Conservation (phyloP, 176 grass and related monocot genomes). For the Tillandsia fasciculata region DNA sequence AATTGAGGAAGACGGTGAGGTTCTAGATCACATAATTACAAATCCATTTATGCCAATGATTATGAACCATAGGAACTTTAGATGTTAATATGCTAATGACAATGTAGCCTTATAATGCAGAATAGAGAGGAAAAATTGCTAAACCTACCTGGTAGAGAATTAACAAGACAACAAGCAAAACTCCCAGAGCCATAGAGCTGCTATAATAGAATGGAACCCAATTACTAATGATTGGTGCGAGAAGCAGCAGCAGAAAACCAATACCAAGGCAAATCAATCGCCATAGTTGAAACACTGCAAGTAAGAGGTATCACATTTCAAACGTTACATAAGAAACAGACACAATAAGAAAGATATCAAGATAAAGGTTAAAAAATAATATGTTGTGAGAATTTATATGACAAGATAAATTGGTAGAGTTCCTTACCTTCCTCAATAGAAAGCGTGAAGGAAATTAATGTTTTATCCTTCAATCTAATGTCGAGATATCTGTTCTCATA, state of each 20-base stretch:
- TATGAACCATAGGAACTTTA: background rate
- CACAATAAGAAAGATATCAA: background rate
- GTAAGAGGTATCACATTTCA: background rate
- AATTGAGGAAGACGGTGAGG: too few species aligned
- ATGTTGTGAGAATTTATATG: background rate
- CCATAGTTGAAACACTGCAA: slow-evolving; percentile 86
- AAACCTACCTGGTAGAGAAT: slow-evolving; percentile 78
- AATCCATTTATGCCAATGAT: background rate
- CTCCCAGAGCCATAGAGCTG: slow-evolving; percentile 84
- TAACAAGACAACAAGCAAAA: slow-evolving; percentile 78
- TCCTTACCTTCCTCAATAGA: slow-evolving; percentile 66
- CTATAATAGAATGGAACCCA: slow-evolving; percentile 95
- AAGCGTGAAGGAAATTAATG: slow-evolving; percentile 52
- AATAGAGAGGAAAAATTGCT: slow-evolving; percentile 5
- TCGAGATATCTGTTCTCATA: slow-evolving; percentile 74
- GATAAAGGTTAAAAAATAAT: background rate
- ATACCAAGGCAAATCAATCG: slow-evolving; percentile 70
- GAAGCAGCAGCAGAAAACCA: slow-evolving; percentile 58
- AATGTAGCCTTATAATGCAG: slow-evolving; percentile 1
- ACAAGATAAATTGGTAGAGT: slow-evolving; percentile 2
- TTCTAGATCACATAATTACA: too few species aligned
- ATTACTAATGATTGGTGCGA: slow-evolving; percentile 71
- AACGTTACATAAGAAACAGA: background rate
- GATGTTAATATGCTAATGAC: background rate
- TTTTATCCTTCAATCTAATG: slow-evolving; percentile 60